Percentiles rank a stretch among this genome's conserved stretches.
Conservation (phyloP, 2,329 filamentous ascomycete species). For the Aspergillus sp. region DNA sequence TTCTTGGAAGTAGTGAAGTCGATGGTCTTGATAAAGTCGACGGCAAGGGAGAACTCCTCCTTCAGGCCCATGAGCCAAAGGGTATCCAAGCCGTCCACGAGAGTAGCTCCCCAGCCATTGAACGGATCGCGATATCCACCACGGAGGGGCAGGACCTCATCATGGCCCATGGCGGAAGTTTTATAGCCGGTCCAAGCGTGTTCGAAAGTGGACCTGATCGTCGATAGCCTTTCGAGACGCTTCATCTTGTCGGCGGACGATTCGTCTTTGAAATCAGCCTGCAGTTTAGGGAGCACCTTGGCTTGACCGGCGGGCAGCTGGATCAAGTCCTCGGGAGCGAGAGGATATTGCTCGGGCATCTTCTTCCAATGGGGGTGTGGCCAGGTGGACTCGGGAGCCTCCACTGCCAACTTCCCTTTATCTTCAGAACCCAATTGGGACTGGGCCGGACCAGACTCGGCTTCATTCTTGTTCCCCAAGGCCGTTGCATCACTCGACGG, state of each 20-base stretch:
- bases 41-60: slow-evolving; percentile 77
- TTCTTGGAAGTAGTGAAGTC: slow-evolving; percentile 76
- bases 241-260: slow-evolving; percentile 60
- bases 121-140: slow-evolving; percentile 75
- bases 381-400: slow-evolving; percentile 25
- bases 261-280: slow-evolving; percentile 70
- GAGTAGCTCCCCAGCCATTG: slow-evolving; percentile 84
- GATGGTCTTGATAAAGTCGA: slow-evolving; percentile 68
- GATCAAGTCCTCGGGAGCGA: slow-evolving; percentile 70
- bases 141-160: slow-evolving; percentile 77
- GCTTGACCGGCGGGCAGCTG: slow-evolving; percentile 71
- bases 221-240: slow-evolving; percentile 64
- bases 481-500: slow-evolving; percentile 3
- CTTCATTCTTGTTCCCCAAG: slow-evolving; percentile 11
- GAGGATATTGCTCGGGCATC: slow-evolving; percentile 73
- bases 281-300: slow-evolving; percentile 72
- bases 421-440: slow-evolving; percentile 28
- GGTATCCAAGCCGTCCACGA: slow-evolving; percentile 81
- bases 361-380: slow-evolving; percentile 69
- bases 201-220: slow-evolving; percentile 72
- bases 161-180: slow-evolving; percentile 77
- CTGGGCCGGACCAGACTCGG: background rate
- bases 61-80: slow-evolving; percentile 83
- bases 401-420: slow-evolving; percentile 37
- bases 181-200: slow-evolving; percentile 84